A percentile compares a stretch with the other conserved stretches of the same genome.
These are phyloP conservation scores for Halophytophthora polymorphica DNA, from an alignment of 352 stramenopile genomes.

Conservation along the genomic window DNA sequence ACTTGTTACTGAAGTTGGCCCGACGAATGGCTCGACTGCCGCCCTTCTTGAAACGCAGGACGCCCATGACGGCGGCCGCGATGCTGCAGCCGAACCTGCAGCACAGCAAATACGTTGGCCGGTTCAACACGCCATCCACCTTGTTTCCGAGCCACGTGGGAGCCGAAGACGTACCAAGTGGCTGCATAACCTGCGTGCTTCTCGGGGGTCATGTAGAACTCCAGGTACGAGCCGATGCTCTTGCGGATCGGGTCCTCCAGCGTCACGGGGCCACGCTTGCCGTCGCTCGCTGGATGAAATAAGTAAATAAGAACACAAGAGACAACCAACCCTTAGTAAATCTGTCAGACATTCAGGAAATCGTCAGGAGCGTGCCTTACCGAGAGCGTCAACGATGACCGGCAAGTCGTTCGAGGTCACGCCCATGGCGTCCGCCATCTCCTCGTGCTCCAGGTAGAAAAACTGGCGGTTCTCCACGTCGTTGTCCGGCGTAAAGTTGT, in stretches of 20 bases:
- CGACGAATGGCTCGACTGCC: slow-evolving; percentile 7
- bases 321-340: no score
- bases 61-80: slow-evolving; percentile 61
- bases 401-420: slow-evolving; percentile 57
- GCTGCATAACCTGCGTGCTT: slow-evolving; percentile 83
- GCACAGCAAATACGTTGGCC: neutral
- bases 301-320: neutral
- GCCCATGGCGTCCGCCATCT: slow-evolving; percentile 75
- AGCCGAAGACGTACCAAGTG: slow-evolving; percentile 58
- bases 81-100: slow-evolving; percentile 79
- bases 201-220: slow-evolving; percentile 88
- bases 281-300: slow-evolving; percentile 33
- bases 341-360: slow-evolving; percentile 1
- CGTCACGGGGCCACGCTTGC: slow-evolving; percentile 27
- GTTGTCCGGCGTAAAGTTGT: slow-evolving; percentile 81
- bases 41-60: slow-evolving; percentile 64
- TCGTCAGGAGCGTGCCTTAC: slow-evolving; percentile 18
- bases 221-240: slow-evolving; percentile 70
- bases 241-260: slow-evolving; percentile 68
- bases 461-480: slow-evolving; percentile 71
- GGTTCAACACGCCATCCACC: neutral
- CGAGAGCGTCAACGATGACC: slow-evolving; percentile 74
- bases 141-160: neutral
- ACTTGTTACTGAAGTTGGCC: slow-evolving; percentile 21
- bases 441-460: slow-evolving; percentile 80